Evolutionary conservation across 768 basidiomycete genomes (phyloP).

Genomic region (Strobilomyces confusus): DNA sequence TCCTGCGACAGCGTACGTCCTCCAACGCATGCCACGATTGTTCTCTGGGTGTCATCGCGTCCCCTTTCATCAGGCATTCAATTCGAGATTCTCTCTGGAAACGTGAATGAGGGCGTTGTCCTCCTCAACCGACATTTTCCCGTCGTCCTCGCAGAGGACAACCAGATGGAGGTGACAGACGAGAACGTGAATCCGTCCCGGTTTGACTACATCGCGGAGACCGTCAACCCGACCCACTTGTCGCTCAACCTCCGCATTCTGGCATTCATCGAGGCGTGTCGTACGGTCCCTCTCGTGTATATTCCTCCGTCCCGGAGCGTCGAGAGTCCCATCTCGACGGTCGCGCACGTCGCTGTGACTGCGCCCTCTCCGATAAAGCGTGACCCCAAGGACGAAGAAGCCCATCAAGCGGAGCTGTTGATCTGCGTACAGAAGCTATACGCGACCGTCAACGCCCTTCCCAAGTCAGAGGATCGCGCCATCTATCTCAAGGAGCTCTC

Average conservation of each 20-base stretch:
- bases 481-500: conserved; percentile 67
- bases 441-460: conserved; percentile 53
- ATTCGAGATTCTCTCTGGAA: conserved; percentile 65
- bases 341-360: conserved; percentile 8
- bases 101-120: conserved; percentile 65
- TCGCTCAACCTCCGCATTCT: conserved; percentile 83
- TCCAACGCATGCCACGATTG: not conserved
- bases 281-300: conserved; percentile 61
- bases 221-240: conserved; percentile 73
- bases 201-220: conserved; percentile 50
- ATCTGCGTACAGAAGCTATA: conserved; percentile 65
- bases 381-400: conserved; percentile 33
- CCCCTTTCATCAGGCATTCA: conserved; percentile 54
- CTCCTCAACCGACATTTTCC: conserved; percentile 75
- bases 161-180: conserved; percentile 17
- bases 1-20: conserved; percentile 51
- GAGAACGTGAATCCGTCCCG: conserved; percentile 30
- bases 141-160: conserved; percentile 47
- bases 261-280: conserved; percentile 81
- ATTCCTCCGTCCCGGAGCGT: conserved; percentile 18
- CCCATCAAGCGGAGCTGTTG: conserved; percentile 46
- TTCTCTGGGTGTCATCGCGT: not conserved
- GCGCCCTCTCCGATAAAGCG: conserved; percentile 7
- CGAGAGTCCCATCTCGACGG: conserved; percentile 5
- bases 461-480: conserved; percentile 49